Evolutionary conservation across 192 early-diverging fungal genomes (phyloP).

Genomic region (Rhizophagus sp.): DNA sequence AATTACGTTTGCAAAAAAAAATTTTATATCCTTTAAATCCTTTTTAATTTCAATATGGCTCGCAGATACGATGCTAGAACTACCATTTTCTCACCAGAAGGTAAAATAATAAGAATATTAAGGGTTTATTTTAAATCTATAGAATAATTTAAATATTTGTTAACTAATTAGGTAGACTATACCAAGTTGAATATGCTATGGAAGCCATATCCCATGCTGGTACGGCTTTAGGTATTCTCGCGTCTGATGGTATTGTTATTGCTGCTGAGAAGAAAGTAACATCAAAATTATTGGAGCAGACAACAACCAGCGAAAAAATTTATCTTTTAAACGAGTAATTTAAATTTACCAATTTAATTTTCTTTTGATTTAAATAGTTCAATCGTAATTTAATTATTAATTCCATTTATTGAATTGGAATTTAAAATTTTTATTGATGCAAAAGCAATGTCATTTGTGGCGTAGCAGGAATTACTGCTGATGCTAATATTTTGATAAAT

Average conservation of each 20-base stretch:
- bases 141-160: background rate
- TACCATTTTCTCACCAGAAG: constrained; percentile 99
- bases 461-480: constrained; percentile 95
- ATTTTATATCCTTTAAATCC: no score
- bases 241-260: constrained; percentile 92
- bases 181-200: constrained; percentile 99
- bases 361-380: no score
- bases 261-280: constrained; percentile 96
- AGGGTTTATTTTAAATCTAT: background rate
- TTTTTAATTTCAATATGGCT: constrained; percentile 64
- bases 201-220: constrained; percentile 98
- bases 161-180: constrained; percentile 76
- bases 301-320: constrained; percentile 87
- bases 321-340: constrained; percentile 90
- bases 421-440: constrained; percentile 20
- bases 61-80: constrained; percentile 98
- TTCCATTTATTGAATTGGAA: background rate
- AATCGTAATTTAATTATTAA: no score
- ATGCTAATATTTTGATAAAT: constrained; percentile 95
- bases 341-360: background rate
- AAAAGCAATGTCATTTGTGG: constrained; percentile 83
- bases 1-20: no score
- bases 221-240: constrained; percentile 89
- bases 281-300: constrained; percentile 90
- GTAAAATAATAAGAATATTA: constrained; percentile 45